These are phyloP conservation scores for Diaporthe ilicicola DNA, from an alignment of 2,329 filamentous ascomycete genomes.

Conservation along the genomic window DNA sequence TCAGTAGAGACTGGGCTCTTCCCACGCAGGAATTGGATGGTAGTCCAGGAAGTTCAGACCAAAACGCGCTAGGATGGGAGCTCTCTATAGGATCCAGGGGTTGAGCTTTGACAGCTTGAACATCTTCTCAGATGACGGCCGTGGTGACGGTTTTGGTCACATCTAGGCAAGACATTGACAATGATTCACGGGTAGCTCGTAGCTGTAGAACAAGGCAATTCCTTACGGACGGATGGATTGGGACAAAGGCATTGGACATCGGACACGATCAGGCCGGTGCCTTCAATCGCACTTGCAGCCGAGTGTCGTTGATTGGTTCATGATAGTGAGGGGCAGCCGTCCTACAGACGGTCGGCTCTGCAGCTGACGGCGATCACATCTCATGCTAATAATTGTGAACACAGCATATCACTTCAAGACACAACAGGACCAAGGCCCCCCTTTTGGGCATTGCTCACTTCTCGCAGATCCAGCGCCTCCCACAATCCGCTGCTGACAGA, in stretches of 20 bases:
- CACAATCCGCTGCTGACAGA: neutral
- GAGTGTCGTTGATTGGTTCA: conserved; percentile 22
- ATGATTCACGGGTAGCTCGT: neutral
- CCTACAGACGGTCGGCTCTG: neutral
- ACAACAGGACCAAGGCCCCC: neutral
- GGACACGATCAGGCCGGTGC: neutral
- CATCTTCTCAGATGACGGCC: neutral
- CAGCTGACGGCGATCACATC: conserved; percentile 1
- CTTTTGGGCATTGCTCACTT: neutral
- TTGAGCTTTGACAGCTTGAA: neutral
- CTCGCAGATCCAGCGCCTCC: neutral
- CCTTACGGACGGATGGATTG: neutral
- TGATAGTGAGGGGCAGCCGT: conserved; percentile 24
- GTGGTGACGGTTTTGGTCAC: neutral
- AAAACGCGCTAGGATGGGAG: conserved; percentile 28
- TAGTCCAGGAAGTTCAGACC: no score
- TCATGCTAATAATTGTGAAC: neutral
- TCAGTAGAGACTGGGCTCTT: neutral
- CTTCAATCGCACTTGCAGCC: neutral
- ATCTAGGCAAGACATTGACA: neutral
- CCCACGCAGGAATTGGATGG: neutral
- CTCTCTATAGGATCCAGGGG: conserved; percentile 23
- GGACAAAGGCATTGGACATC: neutral
- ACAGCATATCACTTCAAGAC: neutral
- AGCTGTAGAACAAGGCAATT: neutral